Conservation (phyloP, 2,329 filamentous ascomycete species). For the Cytospora chrysosperma region DNA sequence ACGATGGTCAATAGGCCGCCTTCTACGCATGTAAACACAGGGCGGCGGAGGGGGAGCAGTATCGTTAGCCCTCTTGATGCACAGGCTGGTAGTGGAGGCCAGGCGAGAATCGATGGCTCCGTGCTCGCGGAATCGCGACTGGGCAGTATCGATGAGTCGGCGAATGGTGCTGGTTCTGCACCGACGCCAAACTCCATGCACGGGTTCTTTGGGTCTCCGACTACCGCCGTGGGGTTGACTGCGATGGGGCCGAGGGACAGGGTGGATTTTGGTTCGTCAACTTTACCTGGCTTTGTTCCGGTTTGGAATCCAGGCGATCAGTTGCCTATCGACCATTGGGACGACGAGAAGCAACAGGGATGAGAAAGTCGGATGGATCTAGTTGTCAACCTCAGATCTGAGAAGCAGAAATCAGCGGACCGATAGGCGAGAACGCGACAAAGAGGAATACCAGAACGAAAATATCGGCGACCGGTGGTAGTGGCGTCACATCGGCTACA, state of each 20-base stretch:
- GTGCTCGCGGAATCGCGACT: slow-evolving; percentile 27
- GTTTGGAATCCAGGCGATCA: not conserved
- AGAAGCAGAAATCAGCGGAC: not conserved
- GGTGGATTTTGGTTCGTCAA: slow-evolving; percentile 23
- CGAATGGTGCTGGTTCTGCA: slow-evolving; percentile 31
- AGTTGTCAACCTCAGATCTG: not conserved
- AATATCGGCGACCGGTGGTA: not conserved
- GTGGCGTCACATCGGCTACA: not conserved
- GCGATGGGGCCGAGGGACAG: slow-evolving; percentile 30
- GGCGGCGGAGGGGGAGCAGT: slow-evolving; percentile 33
- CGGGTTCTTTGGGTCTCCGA: slow-evolving; percentile 46
- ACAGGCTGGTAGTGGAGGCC: slow-evolving; percentile 17
- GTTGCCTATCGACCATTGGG: not conserved
- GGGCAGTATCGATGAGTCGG: slow-evolving; percentile 41
- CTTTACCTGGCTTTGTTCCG: slow-evolving; percentile 14
- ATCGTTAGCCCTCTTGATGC: slow-evolving; percentile 27
- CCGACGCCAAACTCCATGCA: slow-evolving; percentile 35
- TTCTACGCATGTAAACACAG: slow-evolving; percentile 2
- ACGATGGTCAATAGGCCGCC: slow-evolving; percentile 14
- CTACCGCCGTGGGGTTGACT: slow-evolving; percentile 44
- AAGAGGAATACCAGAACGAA: not conserved
- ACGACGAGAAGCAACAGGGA: not conserved
- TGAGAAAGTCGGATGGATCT: not conserved
- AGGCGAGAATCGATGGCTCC: slow-evolving; percentile 28
- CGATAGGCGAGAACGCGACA: not conserved